phyloP scores from a whole-genome alignment of 371 early-diverging fungal genomes.

The Mortierella sp. region DNA sequence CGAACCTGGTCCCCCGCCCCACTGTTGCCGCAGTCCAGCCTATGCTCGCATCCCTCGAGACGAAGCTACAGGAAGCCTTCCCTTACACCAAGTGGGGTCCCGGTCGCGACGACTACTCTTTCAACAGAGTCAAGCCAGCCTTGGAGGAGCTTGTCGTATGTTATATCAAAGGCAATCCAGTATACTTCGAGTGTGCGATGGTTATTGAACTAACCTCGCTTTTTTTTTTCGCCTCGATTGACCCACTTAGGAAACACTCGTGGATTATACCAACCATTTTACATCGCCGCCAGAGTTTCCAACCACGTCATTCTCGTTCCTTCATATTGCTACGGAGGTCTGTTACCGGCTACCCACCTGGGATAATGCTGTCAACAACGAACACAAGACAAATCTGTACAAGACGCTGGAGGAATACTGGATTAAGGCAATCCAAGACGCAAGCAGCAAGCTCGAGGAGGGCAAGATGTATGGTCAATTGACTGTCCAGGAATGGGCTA shows the following conservation, averaged over 20 bases:
- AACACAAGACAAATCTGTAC: constrained; percentile 73
- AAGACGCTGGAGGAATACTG: constrained; percentile 80
- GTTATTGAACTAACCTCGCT: too few species aligned
- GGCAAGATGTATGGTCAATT: constrained; percentile 81
- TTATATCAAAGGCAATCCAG: too few species aligned
- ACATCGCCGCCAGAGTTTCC: constrained; percentile 82
- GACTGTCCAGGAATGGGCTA: constrained; percentile 86
- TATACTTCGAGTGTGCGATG: too few species aligned
- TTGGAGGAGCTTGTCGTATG: constrained; percentile 77
- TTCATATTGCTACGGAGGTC: constrained; percentile 79
- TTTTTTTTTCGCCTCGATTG: too few species aligned
- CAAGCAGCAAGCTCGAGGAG: constrained; percentile 77
- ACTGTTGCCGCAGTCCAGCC: constrained; percentile 81
- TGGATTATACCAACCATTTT: constrained; percentile 90
- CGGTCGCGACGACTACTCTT: constrained; percentile 88
- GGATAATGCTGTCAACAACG: constrained; percentile 79
- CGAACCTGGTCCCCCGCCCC: constrained; percentile 86
- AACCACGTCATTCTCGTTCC: constrained; percentile 78
- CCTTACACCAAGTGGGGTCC: constrained; percentile 89
- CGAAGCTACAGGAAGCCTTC: constrained; percentile 77
- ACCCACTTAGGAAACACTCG: constrained; percentile 70
- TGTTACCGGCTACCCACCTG: constrained; percentile 87
- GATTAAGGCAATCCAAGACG: constrained; percentile 78
- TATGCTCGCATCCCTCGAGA: constrained; percentile 76
- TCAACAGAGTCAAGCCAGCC: constrained; percentile 83